Evolutionary conservation across 192 early-diverging fungal species (phyloP).

Genomic region (Backusella luteola): DNA sequence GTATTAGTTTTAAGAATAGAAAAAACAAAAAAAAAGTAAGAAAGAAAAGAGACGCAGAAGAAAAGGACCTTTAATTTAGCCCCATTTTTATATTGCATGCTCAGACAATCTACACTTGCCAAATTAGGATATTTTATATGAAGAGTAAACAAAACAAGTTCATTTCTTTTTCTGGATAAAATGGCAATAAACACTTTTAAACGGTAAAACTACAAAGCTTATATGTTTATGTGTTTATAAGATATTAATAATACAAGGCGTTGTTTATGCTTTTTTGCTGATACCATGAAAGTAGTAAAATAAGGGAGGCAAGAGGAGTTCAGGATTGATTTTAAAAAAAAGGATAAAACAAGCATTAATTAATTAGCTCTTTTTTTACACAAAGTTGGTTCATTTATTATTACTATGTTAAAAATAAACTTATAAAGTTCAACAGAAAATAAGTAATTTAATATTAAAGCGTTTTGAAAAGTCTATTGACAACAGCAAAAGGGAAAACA

Average conservation of each 20-base stretch:
- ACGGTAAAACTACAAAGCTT: neutral
- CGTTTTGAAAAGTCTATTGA: neutral
- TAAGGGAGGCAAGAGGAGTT: neutral
- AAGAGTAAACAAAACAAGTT: conserved; percentile 3
- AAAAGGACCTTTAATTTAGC: conserved; percentile 8
- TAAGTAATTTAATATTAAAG: neutral
- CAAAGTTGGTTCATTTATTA: neutral
- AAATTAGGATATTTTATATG: conserved; percentile 2
- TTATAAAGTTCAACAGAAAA: neutral
- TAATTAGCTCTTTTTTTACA: neutral
- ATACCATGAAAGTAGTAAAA: neutral
- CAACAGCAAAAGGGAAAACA: conserved; percentile 1
- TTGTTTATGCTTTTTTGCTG: too few relatives aligned
- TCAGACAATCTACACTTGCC: conserved; percentile 1
- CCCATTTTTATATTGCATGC: conserved; percentile 9
- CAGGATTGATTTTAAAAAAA: conserved; percentile 7
- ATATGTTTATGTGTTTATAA: neutral
- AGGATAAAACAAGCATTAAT: conserved; percentile 1
- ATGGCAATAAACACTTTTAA: neutral
- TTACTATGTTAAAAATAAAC: neutral
- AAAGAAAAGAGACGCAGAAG: conserved; percentile 1
- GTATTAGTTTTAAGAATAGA: neutral
- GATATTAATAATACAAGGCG: neutral
- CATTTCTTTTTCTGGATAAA: neutral
- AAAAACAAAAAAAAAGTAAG: neutral